Base-by-base conservation (phyloP, 2,329 filamentous ascomycete genomes). In the Neofusicoccum sp. region DNA sequence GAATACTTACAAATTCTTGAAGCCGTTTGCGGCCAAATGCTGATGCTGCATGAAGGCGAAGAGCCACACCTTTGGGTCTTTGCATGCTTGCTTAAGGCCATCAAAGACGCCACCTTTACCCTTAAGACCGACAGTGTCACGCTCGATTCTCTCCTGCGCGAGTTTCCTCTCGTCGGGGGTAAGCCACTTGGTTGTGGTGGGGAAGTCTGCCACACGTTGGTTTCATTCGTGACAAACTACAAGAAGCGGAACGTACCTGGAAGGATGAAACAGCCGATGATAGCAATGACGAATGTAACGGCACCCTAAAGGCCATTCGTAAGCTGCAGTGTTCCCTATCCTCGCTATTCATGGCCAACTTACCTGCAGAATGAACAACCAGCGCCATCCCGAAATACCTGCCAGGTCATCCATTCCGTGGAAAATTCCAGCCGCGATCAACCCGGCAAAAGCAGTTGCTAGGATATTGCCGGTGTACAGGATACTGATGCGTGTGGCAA, bases 381-480 rank as follows among this genome's bases (percentile, higher is more conserved):
- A 76, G 58, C 68, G 67, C 74, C 74, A 78, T 0, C 71, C 74
- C 4, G 65, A 62, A 4, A 76, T 60, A 1, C 73, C 75, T 3
- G 62, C 60, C 3, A 57, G 24, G 12, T 47, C 47, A 24, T 71
- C 68, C 63, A 78, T 69, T 6, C 78, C 78, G 26, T 71, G 66
- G 7, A 80, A 71, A 31, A 83, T 82, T 3, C 79, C 80, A 3
- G 82, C 82, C 4, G 79, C 81, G 51, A 84, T 81, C 31, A 84
- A 73, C 30, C 79, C 81, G 14, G 80, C 80, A 65, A 84, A 84
- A 2, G 81, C 81, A 51, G 72, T 79, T 56, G 76, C 77, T 30
- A 84, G 73, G 26, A 82, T 69, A 1, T 76, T 79, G 4, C 80
- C 81, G 4, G 79, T 78, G 67, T 82, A 84, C 60, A 84, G 78